Percentiles rank a stretch among this genome's conserved stretches.
These are phyloP conservation scores for Ceratobasidium sp. DNA, from an alignment of 1,284 basidiomycete genomes.

Conservation along the genomic window DNA sequence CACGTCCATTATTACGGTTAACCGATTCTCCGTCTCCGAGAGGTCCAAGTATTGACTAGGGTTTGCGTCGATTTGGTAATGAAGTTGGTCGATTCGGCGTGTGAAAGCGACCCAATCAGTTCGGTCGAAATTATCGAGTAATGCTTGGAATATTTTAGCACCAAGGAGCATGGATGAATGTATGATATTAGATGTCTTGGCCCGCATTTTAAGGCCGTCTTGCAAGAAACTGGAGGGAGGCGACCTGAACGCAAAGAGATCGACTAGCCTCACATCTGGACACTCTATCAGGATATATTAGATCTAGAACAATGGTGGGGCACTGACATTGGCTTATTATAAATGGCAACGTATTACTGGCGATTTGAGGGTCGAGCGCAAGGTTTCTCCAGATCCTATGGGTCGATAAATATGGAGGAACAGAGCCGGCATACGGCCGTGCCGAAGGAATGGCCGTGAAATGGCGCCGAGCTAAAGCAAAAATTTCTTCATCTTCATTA, in stretches of 20 bases:
- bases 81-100: slow-evolving; percentile 5
- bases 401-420: too few relatives aligned
- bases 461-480: not conserved
- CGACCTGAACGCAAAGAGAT: slow-evolving; percentile 6
- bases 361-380: slow-evolving; percentile 5
- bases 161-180: slow-evolving; percentile 19
- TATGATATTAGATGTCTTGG: slow-evolving; percentile 1
- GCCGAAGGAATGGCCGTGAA: not conserved
- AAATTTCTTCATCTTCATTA: not conserved
- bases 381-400: not conserved
- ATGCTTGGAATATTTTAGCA: slow-evolving; percentile 19
- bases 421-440: too few relatives aligned
- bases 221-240: slow-evolving; percentile 4
- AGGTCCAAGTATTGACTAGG: not conserved
- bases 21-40: not conserved
- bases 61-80: not conserved
- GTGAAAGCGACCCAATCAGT: not conserved
- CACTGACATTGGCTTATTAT: slow-evolving; percentile 23
- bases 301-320: not conserved
- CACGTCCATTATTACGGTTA: slow-evolving; percentile 10
- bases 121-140: slow-evolving; percentile 16
- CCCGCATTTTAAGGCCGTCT: slow-evolving; percentile 10
- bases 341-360: slow-evolving; percentile 25
- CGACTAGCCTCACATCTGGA: slow-evolving; percentile 15
- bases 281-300: not conserved